These are phyloP conservation scores for Zalaria sp. DNA, from an alignment of 2,329 filamentous ascomycete genomes.

Conservation along the genomic window DNA sequence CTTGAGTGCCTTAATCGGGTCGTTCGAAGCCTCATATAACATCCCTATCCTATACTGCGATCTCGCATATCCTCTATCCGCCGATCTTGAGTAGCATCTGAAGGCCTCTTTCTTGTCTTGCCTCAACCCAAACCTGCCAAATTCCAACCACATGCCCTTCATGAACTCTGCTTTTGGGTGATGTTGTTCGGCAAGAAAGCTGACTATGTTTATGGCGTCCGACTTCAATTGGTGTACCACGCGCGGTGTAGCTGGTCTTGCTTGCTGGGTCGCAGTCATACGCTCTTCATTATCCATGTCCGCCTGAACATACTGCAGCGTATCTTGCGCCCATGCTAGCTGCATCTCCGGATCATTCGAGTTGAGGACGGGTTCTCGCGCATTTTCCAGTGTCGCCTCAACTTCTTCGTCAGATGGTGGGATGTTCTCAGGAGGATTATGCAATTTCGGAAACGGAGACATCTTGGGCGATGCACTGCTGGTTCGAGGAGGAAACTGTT, in stretches of 20 bases:
- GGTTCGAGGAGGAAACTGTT: slow-evolving; percentile 19
- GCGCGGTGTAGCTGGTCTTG: slow-evolving; percentile 63
- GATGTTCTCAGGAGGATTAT: slow-evolving; percentile 67
- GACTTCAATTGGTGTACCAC: slow-evolving; percentile 77
- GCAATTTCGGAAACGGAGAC: slow-evolving; percentile 80
- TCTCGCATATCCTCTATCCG: slow-evolving; percentile 70
- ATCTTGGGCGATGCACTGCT: slow-evolving; percentile 55
- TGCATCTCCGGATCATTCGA: slow-evolving; percentile 95
- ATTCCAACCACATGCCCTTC: slow-evolving; percentile 92
- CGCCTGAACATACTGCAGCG: slow-evolving; percentile 76
- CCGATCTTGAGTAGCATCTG: slow-evolving; percentile 69
- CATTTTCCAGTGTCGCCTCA: slow-evolving; percentile 76
- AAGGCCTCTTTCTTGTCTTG: slow-evolving; percentile 94
- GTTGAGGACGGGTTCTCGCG: slow-evolving; percentile 69
- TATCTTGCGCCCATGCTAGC: slow-evolving; percentile 90
- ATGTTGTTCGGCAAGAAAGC: slow-evolving; percentile 76
- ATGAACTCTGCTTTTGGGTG: slow-evolving; percentile 93
- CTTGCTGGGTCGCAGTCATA: slow-evolving; percentile 35
- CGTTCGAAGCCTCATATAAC: slow-evolving; percentile 92
- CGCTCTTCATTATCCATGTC: slow-evolving; percentile 63
- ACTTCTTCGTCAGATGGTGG: slow-evolving; percentile 90
- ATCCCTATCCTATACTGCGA: slow-evolving; percentile 97
- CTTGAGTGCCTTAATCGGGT: slow-evolving; percentile 76
- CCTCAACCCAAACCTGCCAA: slow-evolving; percentile 85
- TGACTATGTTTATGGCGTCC: slow-evolving; percentile 85